phyloP scores from a whole-genome alignment of 2,329 filamentous ascomycete genomes.

The Sclerotinia spermophila region DNA sequence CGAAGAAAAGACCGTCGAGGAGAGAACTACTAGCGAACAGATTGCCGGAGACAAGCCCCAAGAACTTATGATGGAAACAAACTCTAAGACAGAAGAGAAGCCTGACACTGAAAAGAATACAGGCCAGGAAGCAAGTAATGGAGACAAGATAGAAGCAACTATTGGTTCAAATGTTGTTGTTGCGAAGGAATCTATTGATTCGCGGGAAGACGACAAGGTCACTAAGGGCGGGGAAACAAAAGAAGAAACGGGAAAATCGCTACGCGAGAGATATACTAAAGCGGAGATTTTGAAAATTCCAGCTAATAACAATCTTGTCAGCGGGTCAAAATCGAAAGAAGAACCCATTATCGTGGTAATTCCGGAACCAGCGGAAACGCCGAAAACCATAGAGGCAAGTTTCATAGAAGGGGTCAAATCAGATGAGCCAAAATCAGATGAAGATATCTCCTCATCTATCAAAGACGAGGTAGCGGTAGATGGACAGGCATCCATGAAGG shows the following conservation, averaged over 20 bases:
- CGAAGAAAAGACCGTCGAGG: conserved; percentile 33
- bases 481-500: neutral
- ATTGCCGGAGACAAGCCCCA: conserved; percentile 17
- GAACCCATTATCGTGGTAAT: neutral
- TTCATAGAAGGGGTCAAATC: neutral
- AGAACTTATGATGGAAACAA: conserved; percentile 37
- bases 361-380: neutral
- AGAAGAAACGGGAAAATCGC: neutral
- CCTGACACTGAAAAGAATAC: no score
- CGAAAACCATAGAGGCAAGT: neutral
- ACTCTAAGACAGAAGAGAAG: neutral
- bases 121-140: neutral
- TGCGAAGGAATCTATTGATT: neutral
- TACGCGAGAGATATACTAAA: neutral
- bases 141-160: neutral
- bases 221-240: neutral
- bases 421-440: neutral
- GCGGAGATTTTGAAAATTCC: neutral
- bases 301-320: neutral
- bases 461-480: neutral
- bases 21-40: neutral
- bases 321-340: neutral
- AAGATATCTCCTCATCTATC: neutral
- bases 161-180: neutral
- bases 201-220: neutral